Base-by-base conservation (phyloP, 2,329 filamentous ascomycete genomes). In the Penicillium sp. region DNA sequence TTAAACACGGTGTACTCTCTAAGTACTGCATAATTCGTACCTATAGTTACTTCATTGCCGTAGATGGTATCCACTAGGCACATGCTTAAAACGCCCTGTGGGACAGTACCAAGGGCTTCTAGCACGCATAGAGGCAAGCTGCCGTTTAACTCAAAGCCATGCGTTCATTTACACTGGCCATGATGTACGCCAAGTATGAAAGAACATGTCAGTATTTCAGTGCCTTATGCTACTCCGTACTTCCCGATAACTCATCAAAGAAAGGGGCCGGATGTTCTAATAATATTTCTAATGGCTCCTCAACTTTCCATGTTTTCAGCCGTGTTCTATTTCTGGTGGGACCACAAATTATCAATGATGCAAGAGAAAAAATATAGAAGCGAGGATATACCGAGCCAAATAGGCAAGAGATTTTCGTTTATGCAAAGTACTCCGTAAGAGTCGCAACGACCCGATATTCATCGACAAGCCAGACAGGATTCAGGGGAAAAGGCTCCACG, bases 401-500 rank as follows among this genome's bases (percentile, higher is more conserved):
- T 23, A 45, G 47, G 52, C 31, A 51, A 40, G 41, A 41, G 41
- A 55, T 54, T 46, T 27, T 51, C 39, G 27, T 44, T 40, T 35
- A 16, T 31, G n/a, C 25, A 3, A 29, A 29, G 25, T 42, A 31
- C 18, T 21, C 18, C 18, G 18, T 21, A 21, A 21, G n/a, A 45
- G 41, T 52, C 25, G 41, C 18, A 39, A 35, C 32, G 10, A 34
- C 21, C 34, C 18, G 47, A 44, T 27, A 27, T 50, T 25, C n/a
- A 39, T 23, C 6, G 16, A 21, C 21, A 25, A 31, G 34, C 31
- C 27, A 31, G 37, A 12, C 27, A 31, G 37, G 12, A 46, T 50
- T 55, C 52, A 55, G 52, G 52, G 52, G 41, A 35, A 44, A 44
- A 25, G n/a, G 21, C 34, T 55, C 47, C 52, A 54, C 52, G 29